A percentile compares a stretch with the other conserved stretches of the same genome.
Conservation (phyloP, 768 basidiomycete genomes). For the Suillus subluteus region DNA sequence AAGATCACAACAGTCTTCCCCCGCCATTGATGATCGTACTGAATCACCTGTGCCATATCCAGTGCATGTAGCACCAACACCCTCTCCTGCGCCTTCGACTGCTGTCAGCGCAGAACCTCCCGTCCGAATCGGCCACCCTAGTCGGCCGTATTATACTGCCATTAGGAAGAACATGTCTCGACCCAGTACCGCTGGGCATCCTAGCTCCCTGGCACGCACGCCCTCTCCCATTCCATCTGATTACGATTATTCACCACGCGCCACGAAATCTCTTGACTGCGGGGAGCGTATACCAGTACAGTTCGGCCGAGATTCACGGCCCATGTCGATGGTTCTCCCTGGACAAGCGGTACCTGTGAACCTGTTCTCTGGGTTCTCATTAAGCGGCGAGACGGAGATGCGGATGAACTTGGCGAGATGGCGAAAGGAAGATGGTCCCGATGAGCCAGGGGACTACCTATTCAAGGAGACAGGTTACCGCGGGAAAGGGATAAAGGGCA, state of each 20-base stretch:
- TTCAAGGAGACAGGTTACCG: constrained; percentile 32
- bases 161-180: constrained; percentile 54
- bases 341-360: constrained; percentile 23
- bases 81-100: constrained; percentile 25
- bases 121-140: constrained; percentile 53
- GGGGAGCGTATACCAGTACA: constrained; percentile 23
- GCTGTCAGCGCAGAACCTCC: constrained; percentile 25
- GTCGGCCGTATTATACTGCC: constrained; percentile 56
- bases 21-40: constrained; percentile 24
- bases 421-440: constrained; percentile 32
- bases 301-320: constrained; percentile 25
- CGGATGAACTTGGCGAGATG: constrained; percentile 55
- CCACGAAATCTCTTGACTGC: constrained; percentile 37
- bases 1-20: constrained; percentile 24
- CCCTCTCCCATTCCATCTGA: constrained; percentile 31
- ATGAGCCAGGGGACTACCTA: constrained; percentile 34
- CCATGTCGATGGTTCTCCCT: constrained; percentile 33
- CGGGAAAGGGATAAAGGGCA: constrained; percentile 26
- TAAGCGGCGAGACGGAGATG: constrained; percentile 64
- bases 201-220: constrained; percentile 28
- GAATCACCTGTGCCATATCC: constrained; percentile 16
- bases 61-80: constrained; percentile 22
- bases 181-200: constrained; percentile 38
- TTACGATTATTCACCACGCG: constrained; percentile 28
- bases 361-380: constrained; percentile 47